These are phyloP conservation scores for Trypanosomatidae sp. DNA, from an alignment of 208 protist species.

Conservation along the genomic window DNA sequence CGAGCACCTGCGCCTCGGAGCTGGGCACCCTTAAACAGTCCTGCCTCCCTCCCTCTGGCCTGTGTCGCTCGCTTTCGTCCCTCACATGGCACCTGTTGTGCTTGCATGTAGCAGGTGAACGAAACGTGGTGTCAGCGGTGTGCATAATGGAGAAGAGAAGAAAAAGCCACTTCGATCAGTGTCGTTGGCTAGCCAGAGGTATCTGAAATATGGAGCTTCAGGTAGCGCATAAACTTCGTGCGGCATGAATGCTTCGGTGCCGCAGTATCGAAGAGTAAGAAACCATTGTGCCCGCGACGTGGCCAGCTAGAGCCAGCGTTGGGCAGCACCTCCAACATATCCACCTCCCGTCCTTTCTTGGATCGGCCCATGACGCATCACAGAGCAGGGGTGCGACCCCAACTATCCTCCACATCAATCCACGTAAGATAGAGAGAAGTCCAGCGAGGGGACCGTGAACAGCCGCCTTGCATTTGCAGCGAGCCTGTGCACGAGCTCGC, in stretches of 20 bases:
- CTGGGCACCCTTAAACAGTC: background rate
- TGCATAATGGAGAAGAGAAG: background rate
- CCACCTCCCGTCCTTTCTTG: constrained; percentile 18
- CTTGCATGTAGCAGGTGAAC: background rate
- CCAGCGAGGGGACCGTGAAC: background rate
- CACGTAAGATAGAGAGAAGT: constrained; percentile 7
- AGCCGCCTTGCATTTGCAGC: background rate
- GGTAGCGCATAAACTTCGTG: constrained; percentile 25
- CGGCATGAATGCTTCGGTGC: constrained; percentile 17
- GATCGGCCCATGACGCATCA: constrained; percentile 44
- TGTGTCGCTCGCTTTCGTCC: background rate
- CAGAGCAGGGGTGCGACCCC: constrained; percentile 44
- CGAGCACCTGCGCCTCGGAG: background rate
- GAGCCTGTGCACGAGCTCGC: background rate
- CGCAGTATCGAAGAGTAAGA: constrained; percentile 30
- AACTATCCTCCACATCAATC: constrained; percentile 48
- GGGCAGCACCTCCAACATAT: constrained; percentile 34
- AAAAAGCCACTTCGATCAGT: background rate
- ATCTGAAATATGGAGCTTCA: constrained; percentile 6
- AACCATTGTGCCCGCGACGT: constrained; percentile 17
- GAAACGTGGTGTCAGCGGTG: background rate
- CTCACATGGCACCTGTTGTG: background rate
- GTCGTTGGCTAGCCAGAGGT: background rate
- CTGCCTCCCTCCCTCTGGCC: background rate
- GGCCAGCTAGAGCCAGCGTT: constrained; percentile 49